These are phyloP conservation scores for Penicillium vulpinum DNA, from an alignment of 2,329 filamentous ascomycete genomes.

Conservation along the genomic window DNA sequence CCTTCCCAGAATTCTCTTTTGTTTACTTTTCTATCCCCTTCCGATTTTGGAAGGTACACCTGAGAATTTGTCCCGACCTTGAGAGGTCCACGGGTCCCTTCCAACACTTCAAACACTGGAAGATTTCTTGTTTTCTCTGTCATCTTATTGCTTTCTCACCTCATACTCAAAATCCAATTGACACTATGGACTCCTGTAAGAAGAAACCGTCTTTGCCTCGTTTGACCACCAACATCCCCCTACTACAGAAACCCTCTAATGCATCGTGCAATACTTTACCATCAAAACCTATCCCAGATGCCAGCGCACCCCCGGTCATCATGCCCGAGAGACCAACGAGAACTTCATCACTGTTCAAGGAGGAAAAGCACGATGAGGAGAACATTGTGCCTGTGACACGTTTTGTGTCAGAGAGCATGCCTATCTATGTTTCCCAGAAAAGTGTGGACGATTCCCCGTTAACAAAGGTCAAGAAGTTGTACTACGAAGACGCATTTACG, in stretches of 20 bases:
- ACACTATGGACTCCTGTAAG: constrained; percentile 15
- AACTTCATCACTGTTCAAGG: constrained; percentile 28
- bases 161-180: background rate
- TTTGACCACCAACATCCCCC: constrained; percentile 16
- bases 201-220: constrained; percentile 20
- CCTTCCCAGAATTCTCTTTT: constrained; percentile 8
- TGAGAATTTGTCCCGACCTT: too few relatives aligned
- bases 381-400: constrained; percentile 15
- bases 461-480: constrained; percentile 37
- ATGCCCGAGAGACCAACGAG: constrained; percentile 18
- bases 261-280: constrained; percentile 9
- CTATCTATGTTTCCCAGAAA: constrained; percentile 14
- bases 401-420: constrained; percentile 14
- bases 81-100: background rate
- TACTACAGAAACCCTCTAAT: constrained; percentile 3
- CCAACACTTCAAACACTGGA: too few relatives aligned
- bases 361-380: constrained; percentile 27
- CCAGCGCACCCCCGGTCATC: constrained; percentile 18
- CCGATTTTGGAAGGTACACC: background rate
- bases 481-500: constrained; percentile 44
- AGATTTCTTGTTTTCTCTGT: too few relatives aligned
- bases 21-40: background rate
- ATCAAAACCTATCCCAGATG: constrained; percentile 16
- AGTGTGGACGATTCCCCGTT: constrained; percentile 13
- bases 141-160: background rate